These are phyloP conservation scores for Metschnikowia noctiluminum DNA, from an alignment of 805 yeast genomes.

Conservation along the genomic window DNA sequence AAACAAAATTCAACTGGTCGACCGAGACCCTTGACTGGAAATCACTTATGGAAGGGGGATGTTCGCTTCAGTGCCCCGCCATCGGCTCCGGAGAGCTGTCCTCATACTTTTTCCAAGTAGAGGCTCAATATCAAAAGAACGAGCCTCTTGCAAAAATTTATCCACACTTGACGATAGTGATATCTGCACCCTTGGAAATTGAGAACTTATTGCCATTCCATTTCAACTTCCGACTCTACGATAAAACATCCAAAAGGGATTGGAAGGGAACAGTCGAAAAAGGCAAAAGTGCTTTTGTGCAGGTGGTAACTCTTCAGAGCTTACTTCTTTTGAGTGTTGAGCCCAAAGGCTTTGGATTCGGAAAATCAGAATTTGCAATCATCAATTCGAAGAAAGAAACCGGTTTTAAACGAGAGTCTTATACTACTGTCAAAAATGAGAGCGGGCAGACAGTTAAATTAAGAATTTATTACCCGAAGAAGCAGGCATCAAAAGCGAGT, in stretches of 20 bases:
- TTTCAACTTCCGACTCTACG: conserved; percentile 68
- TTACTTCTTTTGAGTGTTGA: conserved; percentile 67
- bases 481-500: conserved; percentile 52
- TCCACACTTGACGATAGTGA: conserved; percentile 75
- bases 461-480: conserved; percentile 58
- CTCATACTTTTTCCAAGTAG: conserved; percentile 67
- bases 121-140: conserved; percentile 57
- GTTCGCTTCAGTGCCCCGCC: conserved; percentile 60
- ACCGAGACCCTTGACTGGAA: conserved; percentile 63
- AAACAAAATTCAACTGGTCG: conserved; percentile 67
- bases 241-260: conserved; percentile 64
- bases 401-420: conserved; percentile 54
- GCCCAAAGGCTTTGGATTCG: conserved; percentile 60
- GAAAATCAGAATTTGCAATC: conserved; percentile 69
- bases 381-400: conserved; percentile 56
- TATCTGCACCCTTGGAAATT: conserved; percentile 83
- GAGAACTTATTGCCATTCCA: conserved; percentile 85
- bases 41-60: conserved; percentile 45
- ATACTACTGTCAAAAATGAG: conserved; percentile 48
- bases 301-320: conserved; percentile 72
- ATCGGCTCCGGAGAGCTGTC: conserved; percentile 36
- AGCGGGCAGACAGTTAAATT: conserved; percentile 69
- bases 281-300: conserved; percentile 71
- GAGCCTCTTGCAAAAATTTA: conserved; percentile 73
- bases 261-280: conserved; percentile 60